Evolutionary conservation across 2,329 filamentous ascomycete genomes (phyloP).

Genomic region (Emmonsiellopsis sp.): DNA sequence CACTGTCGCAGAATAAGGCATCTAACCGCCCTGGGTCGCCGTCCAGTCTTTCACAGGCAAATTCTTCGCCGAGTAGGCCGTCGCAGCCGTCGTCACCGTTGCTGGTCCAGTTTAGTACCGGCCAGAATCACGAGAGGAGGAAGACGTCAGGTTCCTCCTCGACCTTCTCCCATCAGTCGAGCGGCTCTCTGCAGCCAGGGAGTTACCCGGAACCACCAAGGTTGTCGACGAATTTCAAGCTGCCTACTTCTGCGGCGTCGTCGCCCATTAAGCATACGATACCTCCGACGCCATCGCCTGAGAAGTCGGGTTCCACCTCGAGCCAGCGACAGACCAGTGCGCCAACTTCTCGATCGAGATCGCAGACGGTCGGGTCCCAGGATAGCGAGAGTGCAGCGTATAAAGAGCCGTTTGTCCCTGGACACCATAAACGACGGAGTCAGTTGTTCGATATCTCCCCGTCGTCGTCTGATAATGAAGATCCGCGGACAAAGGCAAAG

Average conservation of each 20-base stretch:
- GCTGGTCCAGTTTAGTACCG: constrained; percentile 92
- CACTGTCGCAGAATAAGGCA: constrained; percentile 72
- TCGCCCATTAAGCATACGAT: constrained; percentile 44
- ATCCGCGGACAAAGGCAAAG: constrained; percentile 83
- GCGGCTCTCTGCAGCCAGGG: constrained; percentile 58
- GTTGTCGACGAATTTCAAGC: constrained; percentile 42
- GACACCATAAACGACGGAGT: constrained; percentile 80
- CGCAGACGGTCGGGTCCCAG: constrained; percentile 87
- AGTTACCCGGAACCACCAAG: constrained; percentile 65
- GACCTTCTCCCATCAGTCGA: constrained; percentile 60
- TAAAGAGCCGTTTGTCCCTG: constrained; percentile 52
- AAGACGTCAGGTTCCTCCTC: constrained; percentile 91
- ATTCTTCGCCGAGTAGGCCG: constrained; percentile 75
- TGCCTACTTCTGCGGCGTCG: constrained; percentile 41
- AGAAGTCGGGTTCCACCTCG: constrained; percentile 55
- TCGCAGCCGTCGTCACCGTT: constrained; percentile 82
- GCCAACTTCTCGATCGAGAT: constrained; percentile 62
- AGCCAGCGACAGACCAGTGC: constrained; percentile 45
- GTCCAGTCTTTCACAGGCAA: constrained; percentile 67
- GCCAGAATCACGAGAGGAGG: constrained; percentile 67
- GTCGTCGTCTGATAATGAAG: constrained; percentile 95
- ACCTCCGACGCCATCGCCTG: constrained; percentile 42
- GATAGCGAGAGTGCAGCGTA: constrained; percentile 71
- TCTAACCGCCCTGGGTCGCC: constrained; percentile 76
- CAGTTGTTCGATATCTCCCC: constrained; percentile 95